Percentiles rank a stretch among this genome's conserved stretches.
phyloP scores from a whole-genome alignment of 2,329 filamentous ascomycete genomes.

The Hirsutella thompsonii region DNA sequence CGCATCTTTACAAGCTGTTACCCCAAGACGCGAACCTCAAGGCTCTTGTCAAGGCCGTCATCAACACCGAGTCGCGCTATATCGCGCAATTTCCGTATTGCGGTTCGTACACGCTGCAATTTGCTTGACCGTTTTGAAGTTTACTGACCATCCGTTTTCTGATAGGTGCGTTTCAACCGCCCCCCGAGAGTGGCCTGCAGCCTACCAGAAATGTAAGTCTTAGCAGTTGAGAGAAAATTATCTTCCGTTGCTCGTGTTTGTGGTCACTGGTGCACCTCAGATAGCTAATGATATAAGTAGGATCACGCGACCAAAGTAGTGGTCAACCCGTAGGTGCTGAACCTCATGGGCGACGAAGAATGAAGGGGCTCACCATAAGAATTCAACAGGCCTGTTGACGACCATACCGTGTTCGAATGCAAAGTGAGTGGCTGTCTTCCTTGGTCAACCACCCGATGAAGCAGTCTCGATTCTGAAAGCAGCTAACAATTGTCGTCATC shows the following conservation, averaged over 20 bases:
- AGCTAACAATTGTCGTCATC: conserved; percentile 34
- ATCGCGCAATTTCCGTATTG: conserved; percentile 64
- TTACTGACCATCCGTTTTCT: background rate
- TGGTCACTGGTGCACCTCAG: no score
- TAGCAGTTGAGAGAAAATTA: no score
- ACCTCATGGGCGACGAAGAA: no score
- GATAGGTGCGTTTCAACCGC: conserved; percentile 73
- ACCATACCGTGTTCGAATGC: conserved; percentile 15
- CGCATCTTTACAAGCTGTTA: conserved; percentile 52
- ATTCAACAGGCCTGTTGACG: conserved; percentile 12
- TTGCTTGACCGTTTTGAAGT: no score
- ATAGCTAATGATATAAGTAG: background rate
- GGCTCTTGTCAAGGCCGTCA: conserved; percentile 54
- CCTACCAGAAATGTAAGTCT: conserved; percentile 11
- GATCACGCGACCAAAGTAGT: conserved; percentile 10
- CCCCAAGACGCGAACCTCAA: conserved; percentile 45
- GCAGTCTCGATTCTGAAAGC: background rate
- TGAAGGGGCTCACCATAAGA: no score
- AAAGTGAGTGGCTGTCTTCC: conserved; percentile 7
- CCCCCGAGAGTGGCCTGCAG: conserved; percentile 49
- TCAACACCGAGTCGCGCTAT: conserved; percentile 60
- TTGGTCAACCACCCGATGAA: no score
- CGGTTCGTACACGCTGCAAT: conserved; percentile 9
- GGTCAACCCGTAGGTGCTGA: conserved; percentile 11
- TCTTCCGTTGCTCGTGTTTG: background rate